Base-by-base conservation (phyloP, 2,329 filamentous ascomycete genomes). In the Nemania sp. region DNA sequence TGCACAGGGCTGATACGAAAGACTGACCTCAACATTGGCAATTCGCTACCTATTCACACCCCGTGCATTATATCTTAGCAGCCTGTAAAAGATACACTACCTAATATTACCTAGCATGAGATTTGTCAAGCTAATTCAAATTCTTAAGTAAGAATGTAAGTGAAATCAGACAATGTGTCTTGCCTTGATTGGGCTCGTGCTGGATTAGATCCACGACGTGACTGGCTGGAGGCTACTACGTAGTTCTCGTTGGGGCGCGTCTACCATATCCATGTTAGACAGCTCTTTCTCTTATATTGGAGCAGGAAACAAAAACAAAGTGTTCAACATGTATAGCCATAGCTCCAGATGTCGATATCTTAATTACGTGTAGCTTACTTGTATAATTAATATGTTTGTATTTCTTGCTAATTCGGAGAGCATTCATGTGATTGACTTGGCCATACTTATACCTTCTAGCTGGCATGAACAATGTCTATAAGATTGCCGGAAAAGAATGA, bases 41-140 rank as follows among this genome's bases (percentile, higher is more conserved):
- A n/a, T n/a, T n/a, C n/a, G n/a, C n/a, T n/a, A n/a, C n/a, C n/a
- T n/a, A n/a, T n/a, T n/a, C n/a, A n/a, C n/a, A n/a, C n/a, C n/a
- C n/a, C n/a, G n/a, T n/a, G n/a, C n/a, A n/a, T n/a, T n/a, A n/a
- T n/a, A n/a, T n/a, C n/a, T n/a, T 12, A 46, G 41, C 19, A 28
- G 14, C 11, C 15, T 3, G 6, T 20, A 31, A 40, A 50, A 30
- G 41, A 23, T 42, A 44, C 23, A 49, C 28, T 28, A 37, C 28
- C 6, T 9, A 11, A 20, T 22, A 17, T 37, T 28, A 26, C 9
- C 17, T 7, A 33, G 12, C 15, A 28, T 14, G 12, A 19, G 45
- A 57, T 57, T 57, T 57, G 54, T 57, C 54, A 57, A 22, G 40
- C 33, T 36, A 50, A 49, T 17, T 51, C 44, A 55, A 51, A 57